Evolutionary conservation across 768 basidiomycete genomes (phyloP).

Genomic region (Hemileccinum rubropunctum): DNA sequence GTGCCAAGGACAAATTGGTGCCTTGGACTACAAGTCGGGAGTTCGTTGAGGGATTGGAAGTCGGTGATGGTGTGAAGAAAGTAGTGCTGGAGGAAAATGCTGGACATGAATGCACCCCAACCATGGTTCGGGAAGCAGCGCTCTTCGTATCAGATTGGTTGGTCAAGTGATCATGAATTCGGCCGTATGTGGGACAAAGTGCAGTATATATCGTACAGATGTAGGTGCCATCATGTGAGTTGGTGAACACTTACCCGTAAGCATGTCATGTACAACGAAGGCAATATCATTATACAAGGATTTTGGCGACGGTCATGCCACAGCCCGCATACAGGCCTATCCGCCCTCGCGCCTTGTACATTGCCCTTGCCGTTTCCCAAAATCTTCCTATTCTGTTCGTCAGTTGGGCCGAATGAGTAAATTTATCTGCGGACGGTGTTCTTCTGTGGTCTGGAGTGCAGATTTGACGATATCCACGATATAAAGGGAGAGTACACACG

Average conservation of each 20-base stretch:
- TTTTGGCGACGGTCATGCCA: constrained; percentile 80
- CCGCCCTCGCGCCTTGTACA: constrained; percentile 73
- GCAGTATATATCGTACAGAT: constrained; percentile 2
- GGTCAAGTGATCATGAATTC: constrained; percentile 8
- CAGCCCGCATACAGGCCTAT: constrained; percentile 84
- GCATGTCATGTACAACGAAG: constrained; percentile 90
- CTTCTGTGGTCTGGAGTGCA: constrained; percentile 86
- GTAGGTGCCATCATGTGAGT: background rate
- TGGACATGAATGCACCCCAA: constrained; percentile 60
- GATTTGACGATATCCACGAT: constrained; percentile 91
- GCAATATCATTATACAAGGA: constrained; percentile 87
- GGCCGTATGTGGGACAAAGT: background rate
- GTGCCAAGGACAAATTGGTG: constrained; percentile 61
- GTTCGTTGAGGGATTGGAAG: constrained; percentile 56
- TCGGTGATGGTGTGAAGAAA: constrained; percentile 57
- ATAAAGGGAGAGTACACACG: constrained; percentile 80
- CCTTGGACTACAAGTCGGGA: constrained; percentile 56
- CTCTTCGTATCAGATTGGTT: constrained; percentile 28
- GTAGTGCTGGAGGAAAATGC: constrained; percentile 51
- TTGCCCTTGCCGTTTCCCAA: constrained; percentile 56
- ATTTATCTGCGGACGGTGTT: constrained; percentile 52
- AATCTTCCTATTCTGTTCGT: constrained; percentile 42
- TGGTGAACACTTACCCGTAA: constrained; percentile 24
- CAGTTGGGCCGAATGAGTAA: constrained; percentile 11
- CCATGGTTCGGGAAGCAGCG: constrained; percentile 54